These are phyloP conservation scores for Paspalum notatum DNA, from an alignment of 176 grass and related monocot genomes.

Conservation along the genomic window DNA sequence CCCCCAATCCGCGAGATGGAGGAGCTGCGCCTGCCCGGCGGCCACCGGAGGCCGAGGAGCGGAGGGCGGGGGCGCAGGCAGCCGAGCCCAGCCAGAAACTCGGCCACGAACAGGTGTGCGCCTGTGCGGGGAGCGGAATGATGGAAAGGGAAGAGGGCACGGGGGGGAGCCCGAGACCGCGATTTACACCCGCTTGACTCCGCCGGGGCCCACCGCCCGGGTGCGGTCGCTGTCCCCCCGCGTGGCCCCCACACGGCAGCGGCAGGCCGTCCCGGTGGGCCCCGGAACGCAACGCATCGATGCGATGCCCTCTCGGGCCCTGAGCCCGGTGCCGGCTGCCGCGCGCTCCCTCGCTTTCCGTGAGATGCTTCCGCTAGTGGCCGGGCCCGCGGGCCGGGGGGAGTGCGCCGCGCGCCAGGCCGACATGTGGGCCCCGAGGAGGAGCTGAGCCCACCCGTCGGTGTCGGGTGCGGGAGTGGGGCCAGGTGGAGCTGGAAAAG, in stretches of 20 bases:
- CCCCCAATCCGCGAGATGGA: no score
- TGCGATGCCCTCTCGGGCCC: background rate
- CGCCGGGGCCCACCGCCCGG: background rate
- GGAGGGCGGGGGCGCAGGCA: background rate
- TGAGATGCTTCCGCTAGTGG: conserved; percentile 39
- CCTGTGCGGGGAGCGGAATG: conserved; percentile 26
- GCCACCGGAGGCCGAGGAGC: background rate
- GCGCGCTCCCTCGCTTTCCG: conserved; percentile 26
- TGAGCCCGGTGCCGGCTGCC: background rate
- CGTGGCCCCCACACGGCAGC: background rate
- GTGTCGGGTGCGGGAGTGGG: background rate
- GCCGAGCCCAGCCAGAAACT: conserved; percentile 12
- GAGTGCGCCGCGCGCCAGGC: background rate
- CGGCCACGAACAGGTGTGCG: conserved; percentile 7
- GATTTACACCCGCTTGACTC: conserved; percentile 30
- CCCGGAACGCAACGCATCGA: background rate
- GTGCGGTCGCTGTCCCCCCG: background rate
- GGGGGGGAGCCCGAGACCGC: conserved; percentile 23
- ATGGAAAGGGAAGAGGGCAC: background rate
- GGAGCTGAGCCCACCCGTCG: background rate
- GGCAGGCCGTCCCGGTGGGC: background rate
- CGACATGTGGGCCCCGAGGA: background rate
- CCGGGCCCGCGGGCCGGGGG: background rate
- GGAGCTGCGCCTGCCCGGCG: background rate
- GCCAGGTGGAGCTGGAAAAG: background rate